Conservation (phyloP, 306 rosid species). For the Castanospermum australe region DNA sequence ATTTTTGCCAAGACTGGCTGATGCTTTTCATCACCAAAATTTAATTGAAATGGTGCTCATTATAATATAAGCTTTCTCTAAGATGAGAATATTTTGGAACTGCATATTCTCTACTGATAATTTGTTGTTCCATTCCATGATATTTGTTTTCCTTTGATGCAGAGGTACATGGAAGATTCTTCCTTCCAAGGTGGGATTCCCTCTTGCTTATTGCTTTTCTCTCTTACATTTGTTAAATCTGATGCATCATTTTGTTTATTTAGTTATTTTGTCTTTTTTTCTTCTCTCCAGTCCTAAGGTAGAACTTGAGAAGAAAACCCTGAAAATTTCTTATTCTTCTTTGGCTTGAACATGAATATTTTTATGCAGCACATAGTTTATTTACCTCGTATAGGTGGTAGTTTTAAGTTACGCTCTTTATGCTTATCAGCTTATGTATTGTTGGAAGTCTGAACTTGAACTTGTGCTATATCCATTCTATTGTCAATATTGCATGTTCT, state of each 20-base stretch:
- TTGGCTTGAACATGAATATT: constrained; percentile 11
- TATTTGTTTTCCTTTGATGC: constrained; percentile 39
- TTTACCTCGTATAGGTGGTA: not conserved
- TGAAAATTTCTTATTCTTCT: not conserved
- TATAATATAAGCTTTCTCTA: constrained; percentile 10
- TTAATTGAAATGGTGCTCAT: constrained; percentile 11
- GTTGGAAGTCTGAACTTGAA: not conserved
- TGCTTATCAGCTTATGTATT: not conserved
- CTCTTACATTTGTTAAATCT: constrained; percentile 1
- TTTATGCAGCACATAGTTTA: not conserved
- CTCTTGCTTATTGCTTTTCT: constrained; percentile 3
- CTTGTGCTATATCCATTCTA: not conserved
- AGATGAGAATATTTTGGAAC: constrained; percentile 9
- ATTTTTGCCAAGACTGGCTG: not conserved
- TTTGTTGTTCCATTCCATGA: constrained; percentile 9
- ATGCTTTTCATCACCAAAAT: constrained; percentile 6
- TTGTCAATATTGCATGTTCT: not conserved
- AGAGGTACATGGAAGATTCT: constrained; percentile 89
- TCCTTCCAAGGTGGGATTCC: constrained; percentile 75
- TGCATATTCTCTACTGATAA: constrained; percentile 8
- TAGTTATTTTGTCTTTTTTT: not conserved
- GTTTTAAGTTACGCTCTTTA: not conserved
- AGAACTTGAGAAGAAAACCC: not conserved
- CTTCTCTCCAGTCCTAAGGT: not conserved
- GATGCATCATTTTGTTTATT: not conserved